phyloP scores from a whole-genome alignment of 2,329 filamentous ascomycete species.

The Waltergamsia citrina region DNA sequence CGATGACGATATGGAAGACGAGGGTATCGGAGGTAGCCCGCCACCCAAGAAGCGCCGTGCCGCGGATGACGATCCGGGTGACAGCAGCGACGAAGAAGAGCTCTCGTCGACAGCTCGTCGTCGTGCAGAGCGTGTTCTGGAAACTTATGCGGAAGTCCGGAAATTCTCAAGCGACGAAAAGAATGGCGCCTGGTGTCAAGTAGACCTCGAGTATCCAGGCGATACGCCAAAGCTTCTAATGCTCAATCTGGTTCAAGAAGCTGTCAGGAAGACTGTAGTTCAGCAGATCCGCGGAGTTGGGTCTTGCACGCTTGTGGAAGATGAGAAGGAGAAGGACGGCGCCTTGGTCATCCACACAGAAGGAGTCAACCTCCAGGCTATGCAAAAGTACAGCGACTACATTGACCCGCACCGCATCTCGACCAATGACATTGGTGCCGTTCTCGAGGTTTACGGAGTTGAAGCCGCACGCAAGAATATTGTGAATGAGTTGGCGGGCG shows the following conservation, averaged over 20 bases:
- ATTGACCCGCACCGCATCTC: slow-evolving; percentile 80
- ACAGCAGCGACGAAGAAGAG: slow-evolving; percentile 27
- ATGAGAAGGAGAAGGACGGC: slow-evolving; percentile 44
- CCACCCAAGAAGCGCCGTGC: slow-evolving; percentile 13
- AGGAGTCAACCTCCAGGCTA: slow-evolving; percentile 81
- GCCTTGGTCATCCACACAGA: slow-evolving; percentile 60
- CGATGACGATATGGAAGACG: slow-evolving; percentile 26
- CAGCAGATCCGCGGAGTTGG: slow-evolving; percentile 76
- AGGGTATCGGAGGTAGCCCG: slow-evolving; percentile 44
- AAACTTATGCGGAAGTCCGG: slow-evolving; percentile 56
- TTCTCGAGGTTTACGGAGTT: slow-evolving; percentile 81
- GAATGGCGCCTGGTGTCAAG: slow-evolving; percentile 63
- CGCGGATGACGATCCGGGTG: slow-evolving; percentile 23
- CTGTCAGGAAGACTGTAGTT: slow-evolving; percentile 69
- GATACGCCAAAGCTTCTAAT: slow-evolving; percentile 88
- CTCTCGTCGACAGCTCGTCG: slow-evolving; percentile 29
- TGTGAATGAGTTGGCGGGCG: slow-evolving; percentile 71
- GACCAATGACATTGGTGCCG: slow-evolving; percentile 86
- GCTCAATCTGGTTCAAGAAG: slow-evolving; percentile 79
- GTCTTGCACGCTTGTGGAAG: slow-evolving; percentile 57
- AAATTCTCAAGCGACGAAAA: slow-evolving; percentile 73
- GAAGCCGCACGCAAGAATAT: slow-evolving; percentile 86
- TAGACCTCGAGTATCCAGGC: slow-evolving; percentile 73
- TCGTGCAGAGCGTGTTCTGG: slow-evolving; percentile 56
- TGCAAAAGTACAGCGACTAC: slow-evolving; percentile 79